Base-by-base conservation (phyloP, 495 filamentous ascomycete species). In the Wilcoxina mikolae region DNA sequence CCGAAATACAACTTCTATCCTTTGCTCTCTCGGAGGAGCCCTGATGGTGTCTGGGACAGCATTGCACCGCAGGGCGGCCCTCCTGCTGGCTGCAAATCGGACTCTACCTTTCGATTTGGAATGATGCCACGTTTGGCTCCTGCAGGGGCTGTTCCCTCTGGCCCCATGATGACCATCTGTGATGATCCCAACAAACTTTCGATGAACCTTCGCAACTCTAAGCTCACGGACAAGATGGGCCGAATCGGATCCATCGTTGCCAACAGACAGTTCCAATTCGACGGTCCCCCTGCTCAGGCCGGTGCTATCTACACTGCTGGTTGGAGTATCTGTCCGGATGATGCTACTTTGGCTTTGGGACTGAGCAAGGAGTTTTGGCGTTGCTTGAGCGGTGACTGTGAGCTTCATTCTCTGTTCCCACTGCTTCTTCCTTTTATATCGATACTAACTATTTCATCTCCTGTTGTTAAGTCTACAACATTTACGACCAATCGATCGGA, bases 261-360 rank as follows among this genome's bases (percentile, higher is more conserved):
- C 56, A 86, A 87, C 72, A 73, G 67, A 60, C 83, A 88, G 63
- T 84, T 85, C 70, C 84, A 87, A 61, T 88, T 87, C 61, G 84
- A 88, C 65, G 68, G 58, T 0, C 83, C 81, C 2, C 75, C 62
- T 46, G 54, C 80, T 15, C 84, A 88, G 62, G 68, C 76, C 17
- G 79, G 77, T 45, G 77, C 84, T 53, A 71, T 85, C 62, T 81
- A 76, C 68, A 86, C 79, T 15, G 72, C 72, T 23, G 84, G 84
- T 27, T 88, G 78, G 68, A 78, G 78, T 7, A 62, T 77, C 22
- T 85, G 83, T 49, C 28, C 46, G 12, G 54, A 64, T 50, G 56
- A 55, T 20, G 25, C 39, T 12, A 22, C 23, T 33, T 17, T 64
- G 5, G 56, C 61, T 31, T 29, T 64, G 27, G 61, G 61, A 11